Conservation (phyloP, 169 alveolate genomes). For the Plasmodium gaboni region DNA sequence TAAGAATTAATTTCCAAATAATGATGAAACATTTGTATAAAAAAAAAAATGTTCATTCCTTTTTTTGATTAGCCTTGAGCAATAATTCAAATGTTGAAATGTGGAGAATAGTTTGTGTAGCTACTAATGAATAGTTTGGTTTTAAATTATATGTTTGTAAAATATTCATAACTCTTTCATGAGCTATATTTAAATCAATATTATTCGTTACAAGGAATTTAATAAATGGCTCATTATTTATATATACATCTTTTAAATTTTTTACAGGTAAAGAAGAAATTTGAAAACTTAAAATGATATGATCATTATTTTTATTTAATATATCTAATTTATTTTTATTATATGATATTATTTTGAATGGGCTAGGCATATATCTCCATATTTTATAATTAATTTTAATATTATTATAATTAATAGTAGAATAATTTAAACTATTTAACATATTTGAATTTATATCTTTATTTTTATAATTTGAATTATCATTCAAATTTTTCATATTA, state of each 20-base stretch:
- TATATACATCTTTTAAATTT: conserved; percentile 64
- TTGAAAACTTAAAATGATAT: conserved; percentile 28
- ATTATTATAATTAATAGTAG: conserved; percentile 2
- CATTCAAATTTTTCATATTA: not conserved
- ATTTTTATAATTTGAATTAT: not conserved
- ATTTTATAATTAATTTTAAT: conserved; percentile 42
- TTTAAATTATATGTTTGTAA: conserved; percentile 39
- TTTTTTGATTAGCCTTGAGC: not conserved
- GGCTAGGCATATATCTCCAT: conserved; percentile 75
- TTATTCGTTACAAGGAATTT: conserved; percentile 54
- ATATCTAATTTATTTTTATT: conserved; percentile 5
- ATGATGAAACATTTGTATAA: too few relatives aligned
- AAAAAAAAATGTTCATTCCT: not conserved
- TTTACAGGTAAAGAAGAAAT: conserved; percentile 37
- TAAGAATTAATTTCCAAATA: not conserved
- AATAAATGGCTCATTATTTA: conserved; percentile 48
- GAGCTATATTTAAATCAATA: conserved; percentile 72
- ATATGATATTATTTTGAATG: conserved; percentile 27
- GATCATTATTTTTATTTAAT: conserved; percentile 17
- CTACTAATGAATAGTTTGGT: conserved; percentile 73
- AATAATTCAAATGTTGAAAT: conserved; percentile 35
- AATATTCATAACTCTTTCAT: conserved; percentile 54
- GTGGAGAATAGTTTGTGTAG: conserved; percentile 58
- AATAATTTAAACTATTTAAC: not conserved
- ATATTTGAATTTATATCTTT: not conserved